Evolutionary conservation across 2,329 filamentous ascomycete species (phyloP), one percentile per base, ranked within the genome.

Genomic region (Aspergillus melleus): DNA sequence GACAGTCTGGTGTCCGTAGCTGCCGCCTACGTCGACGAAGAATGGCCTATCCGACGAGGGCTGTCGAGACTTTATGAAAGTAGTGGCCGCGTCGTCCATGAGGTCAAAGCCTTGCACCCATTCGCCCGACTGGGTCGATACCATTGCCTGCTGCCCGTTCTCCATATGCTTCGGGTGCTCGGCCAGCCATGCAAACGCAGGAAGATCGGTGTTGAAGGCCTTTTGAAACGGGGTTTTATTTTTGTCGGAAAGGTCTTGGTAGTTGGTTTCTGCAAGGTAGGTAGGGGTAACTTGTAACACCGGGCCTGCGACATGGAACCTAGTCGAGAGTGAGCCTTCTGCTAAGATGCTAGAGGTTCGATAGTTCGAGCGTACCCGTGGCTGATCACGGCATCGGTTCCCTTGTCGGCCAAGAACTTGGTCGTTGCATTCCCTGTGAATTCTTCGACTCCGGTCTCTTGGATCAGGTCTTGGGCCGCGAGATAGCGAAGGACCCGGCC

Each of bases 401-500:
- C 50, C 2, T 54, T 46, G 32, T 60, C 51, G 14, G 65, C 59
- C 16, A 69, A 52, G 1, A 61, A 36, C 2, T 59, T 36, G 3
- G 67, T 68, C 16, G 61, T 36, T 1, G 29, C 56, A 29, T 57
- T 64, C 11, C 64, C 63, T 2, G 52, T 46, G 19, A 68, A 70
- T 10, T 61, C 44, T 12, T 70, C 63, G 4, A 32, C 19, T 14
- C 9, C 54, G 1, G 55, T 49, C 30, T 70, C 63, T 11, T 54
- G 59, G 42, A 70, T 58, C 0, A 66, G 52, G 10, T 60, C 54
- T 14, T 51, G 61, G 3, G 68, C 67, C 2, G 68, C 66, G 16
- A 72, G 55, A 39, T 70, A 69, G 42, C 72, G 70, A 22, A 71
- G 61, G 14, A 74, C n/a, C 12, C 68, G 61, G 49, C 61, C 68